These are phyloP conservation scores for Saccharomycopsis sp. DNA, from an alignment of 805 yeast species.

Conservation along the genomic window DNA sequence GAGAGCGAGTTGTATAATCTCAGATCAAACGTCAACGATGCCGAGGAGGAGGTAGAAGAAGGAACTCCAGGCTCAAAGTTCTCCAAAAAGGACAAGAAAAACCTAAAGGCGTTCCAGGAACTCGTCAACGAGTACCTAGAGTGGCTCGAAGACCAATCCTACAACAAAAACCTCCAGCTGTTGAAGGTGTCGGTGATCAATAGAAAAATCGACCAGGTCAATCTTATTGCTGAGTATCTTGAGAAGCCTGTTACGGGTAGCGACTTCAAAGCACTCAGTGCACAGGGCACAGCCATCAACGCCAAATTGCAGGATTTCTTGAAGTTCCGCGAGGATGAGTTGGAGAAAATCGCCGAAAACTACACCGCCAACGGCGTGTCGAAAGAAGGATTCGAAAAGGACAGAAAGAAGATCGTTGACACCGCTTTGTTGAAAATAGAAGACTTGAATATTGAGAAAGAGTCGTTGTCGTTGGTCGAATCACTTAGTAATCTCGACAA, in stretches of 20 bases:
- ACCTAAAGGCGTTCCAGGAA: slow-evolving; percentile 13
- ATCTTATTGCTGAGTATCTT: slow-evolving; percentile 8
- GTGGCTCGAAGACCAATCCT: slow-evolving; percentile 22
- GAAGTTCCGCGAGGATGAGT: slow-evolving; percentile 2
- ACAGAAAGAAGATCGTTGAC: slow-evolving; percentile 9
- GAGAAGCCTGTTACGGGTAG: slow-evolving; percentile 15
- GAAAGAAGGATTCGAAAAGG: slow-evolving; percentile 17
- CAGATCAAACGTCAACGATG: slow-evolving; percentile 17
- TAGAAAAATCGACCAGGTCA: slow-evolving; percentile 15
- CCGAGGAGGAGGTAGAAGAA: slow-evolving; percentile 16
- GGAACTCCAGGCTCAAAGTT: slow-evolving; percentile 4
- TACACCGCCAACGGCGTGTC: slow-evolving; percentile 11
- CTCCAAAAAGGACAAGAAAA: background rate
- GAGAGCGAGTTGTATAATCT: slow-evolving; percentile 20
- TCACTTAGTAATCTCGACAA: slow-evolving; percentile 10
- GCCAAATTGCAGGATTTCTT: slow-evolving; percentile 16
- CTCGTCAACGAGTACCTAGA: slow-evolving; percentile 18
- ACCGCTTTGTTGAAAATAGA: slow-evolving; percentile 14
- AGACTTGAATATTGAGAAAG: slow-evolving; percentile 20
- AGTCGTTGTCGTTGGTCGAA: slow-evolving; percentile 12
- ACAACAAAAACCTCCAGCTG: slow-evolving; percentile 9
- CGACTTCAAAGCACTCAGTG: slow-evolving; percentile 22
- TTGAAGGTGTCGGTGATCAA: slow-evolving; percentile 15
- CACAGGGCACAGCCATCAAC: slow-evolving; percentile 25
- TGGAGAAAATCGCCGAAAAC: slow-evolving; percentile 1